A percentile compares a stretch with the other conserved stretches of the same genome.
These are phyloP conservation scores for Lactarius deliciosus DNA, from an alignment of 768 basidiomycete species.

Conservation along the genomic window DNA sequence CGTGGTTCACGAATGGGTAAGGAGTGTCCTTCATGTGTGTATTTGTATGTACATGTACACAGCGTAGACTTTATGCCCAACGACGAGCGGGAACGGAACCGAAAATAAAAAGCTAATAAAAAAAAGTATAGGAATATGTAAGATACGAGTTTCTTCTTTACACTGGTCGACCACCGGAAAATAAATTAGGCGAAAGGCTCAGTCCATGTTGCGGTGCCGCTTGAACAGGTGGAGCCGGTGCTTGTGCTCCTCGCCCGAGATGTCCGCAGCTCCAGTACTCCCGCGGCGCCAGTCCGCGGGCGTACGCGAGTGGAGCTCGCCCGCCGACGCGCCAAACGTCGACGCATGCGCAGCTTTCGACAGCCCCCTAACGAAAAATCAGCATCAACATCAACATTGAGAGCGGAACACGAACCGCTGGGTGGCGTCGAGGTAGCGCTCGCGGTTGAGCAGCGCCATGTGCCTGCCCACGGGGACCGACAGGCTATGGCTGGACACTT, in stretches of 20 bases:
- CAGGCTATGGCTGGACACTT: neutral
- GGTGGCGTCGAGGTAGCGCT: slow-evolving; percentile 18
- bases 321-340: neutral
- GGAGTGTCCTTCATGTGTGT: neutral
- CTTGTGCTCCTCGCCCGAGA: neutral
- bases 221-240: neutral
- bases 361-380: neutral
- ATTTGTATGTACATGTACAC: neutral
- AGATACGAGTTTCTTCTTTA: too few relatives aligned
- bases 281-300: too few relatives aligned
- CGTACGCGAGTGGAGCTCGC: too few relatives aligned
- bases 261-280: neutral
- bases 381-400: too few relatives aligned
- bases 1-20: too few relatives aligned
- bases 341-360: neutral
- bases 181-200: too few relatives aligned
- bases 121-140: too few relatives aligned
- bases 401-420: slow-evolving; percentile 5
- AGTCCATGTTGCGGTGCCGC: neutral
- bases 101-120: too few relatives aligned
- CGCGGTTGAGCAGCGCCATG: neutral
- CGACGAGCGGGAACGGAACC: too few relatives aligned
- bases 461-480: neutral
- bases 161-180: too few relatives aligned
- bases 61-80: too few relatives aligned